Conservation (phyloP, 2,329 filamentous ascomycete species). For the Pochonia chlamydosporia region DNA sequence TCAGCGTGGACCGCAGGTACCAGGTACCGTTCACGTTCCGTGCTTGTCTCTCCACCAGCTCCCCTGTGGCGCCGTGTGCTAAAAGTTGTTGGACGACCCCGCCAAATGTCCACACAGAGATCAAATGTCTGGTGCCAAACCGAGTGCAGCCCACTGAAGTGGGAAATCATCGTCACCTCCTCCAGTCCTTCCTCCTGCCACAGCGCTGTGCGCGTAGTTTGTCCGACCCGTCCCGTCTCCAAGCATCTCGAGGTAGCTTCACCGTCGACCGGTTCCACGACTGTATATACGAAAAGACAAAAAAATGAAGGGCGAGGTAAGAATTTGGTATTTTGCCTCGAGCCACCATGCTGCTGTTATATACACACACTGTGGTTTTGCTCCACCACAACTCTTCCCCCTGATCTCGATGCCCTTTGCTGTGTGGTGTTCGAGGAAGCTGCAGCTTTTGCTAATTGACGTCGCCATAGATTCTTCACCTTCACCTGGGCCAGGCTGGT, state of each 20-base stretch:
- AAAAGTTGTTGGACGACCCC: conserved; percentile 5
- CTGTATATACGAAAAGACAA: conserved; percentile 15
- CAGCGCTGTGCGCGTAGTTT: conserved; percentile 29
- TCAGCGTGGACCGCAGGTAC: not conserved
- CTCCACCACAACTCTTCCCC: not conserved
- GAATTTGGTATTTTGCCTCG: conserved; percentile 23
- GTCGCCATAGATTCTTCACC: conserved; percentile 49
- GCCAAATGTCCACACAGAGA: conserved; percentile 1
- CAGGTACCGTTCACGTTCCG: not conserved
- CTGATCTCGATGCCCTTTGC: not conserved
- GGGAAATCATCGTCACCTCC: conserved; percentile 28
- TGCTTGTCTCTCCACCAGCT: conserved; percentile 1
- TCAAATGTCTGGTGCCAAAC: not conserved
- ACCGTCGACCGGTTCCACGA: conserved; percentile 13
- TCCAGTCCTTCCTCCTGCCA: conserved; percentile 17
- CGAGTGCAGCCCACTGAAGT: not conserved
- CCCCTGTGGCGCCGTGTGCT: conserved; percentile 4
- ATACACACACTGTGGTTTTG: not conserved
- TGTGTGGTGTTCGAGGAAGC: not conserved
- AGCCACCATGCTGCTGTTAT: not conserved
- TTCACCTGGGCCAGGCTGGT: conserved; percentile 64
- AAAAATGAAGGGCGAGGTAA: conserved; percentile 54
- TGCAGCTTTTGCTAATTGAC: conserved; percentile 10
- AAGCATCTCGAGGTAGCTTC: conserved; percentile 2
- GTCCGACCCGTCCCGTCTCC: conserved; percentile 6